Conservation (phyloP, 768 basidiomycete species). For the Tephrocybe sp. region DNA sequence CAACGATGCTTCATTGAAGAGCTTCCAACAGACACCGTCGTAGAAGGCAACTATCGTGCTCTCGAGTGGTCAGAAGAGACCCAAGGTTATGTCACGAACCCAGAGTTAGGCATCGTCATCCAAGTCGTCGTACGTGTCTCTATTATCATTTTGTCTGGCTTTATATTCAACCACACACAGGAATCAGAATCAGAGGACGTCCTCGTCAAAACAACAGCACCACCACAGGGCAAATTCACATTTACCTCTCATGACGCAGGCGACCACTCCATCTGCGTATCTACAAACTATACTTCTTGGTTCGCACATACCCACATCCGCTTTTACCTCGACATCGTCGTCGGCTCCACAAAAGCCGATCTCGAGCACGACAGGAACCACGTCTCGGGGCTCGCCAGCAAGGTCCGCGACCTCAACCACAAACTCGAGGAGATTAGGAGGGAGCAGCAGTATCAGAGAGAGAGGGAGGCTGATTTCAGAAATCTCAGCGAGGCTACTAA, state of each 20-base stretch:
- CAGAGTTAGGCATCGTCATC: conserved; percentile 83
- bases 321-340: conserved; percentile 90
- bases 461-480: conserved; percentile 88
- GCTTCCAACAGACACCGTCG: conserved; percentile 90
- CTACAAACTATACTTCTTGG: conserved; percentile 91
- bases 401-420: conserved; percentile 89
- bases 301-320: conserved; percentile 85
- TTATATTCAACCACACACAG: conserved; percentile 40
- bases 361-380: conserved; percentile 85
- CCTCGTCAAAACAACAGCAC: conserved; percentile 89
- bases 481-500: conserved; percentile 90
- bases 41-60: conserved; percentile 92
- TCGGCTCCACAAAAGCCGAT: conserved; percentile 85
- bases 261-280: conserved; percentile 96
- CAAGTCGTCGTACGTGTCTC: conserved; percentile 74
- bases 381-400: conserved; percentile 75
- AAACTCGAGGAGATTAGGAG: conserved; percentile 90
- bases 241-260: conserved; percentile 97
- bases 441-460: conserved; percentile 97
- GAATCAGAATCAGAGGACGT: conserved; percentile 80
- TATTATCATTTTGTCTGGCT: neutral
- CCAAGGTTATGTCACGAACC: conserved; percentile 67
- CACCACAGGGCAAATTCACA: conserved; percentile 88
- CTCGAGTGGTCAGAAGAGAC: conserved; percentile 82
- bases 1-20: conserved; percentile 96